phyloP scores from a whole-genome alignment of 441 rosid species.

The Gossypium laxum region DNA sequence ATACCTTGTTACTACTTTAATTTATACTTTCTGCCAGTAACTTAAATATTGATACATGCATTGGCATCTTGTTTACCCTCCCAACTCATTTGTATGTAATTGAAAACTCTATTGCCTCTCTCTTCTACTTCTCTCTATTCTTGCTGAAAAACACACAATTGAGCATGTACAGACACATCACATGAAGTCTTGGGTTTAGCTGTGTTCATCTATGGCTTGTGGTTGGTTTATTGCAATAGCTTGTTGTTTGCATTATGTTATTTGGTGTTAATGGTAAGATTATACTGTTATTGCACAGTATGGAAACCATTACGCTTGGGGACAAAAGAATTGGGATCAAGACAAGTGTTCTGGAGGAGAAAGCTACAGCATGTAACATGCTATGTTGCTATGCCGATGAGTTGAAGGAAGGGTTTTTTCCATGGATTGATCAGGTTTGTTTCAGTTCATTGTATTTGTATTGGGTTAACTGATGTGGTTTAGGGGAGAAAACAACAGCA shows the following conservation, averaged over 20 bases:
- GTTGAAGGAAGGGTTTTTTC: constrained; percentile 94
- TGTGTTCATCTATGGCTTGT: not conserved
- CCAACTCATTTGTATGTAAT: not conserved
- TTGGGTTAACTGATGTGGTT: not conserved
- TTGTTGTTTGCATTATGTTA: constrained; percentile 10
- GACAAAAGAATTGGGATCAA: constrained; percentile 97
- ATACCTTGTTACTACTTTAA: constrained; percentile 4
- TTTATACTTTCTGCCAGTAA: constrained; percentile 4
- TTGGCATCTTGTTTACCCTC: not conserved
- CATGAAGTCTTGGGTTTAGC: not conserved
- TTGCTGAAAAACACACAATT: not conserved
- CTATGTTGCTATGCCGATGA: constrained; percentile 97
- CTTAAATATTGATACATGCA: not conserved
- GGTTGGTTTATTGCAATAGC: constrained; percentile 2
- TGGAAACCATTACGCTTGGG: constrained; percentile 98
- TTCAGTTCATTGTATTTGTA: constrained; percentile 11
- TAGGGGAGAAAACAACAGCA: not conserved
- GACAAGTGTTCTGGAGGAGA: constrained; percentile 95
- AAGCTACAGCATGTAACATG: constrained; percentile 98
- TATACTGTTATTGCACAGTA: constrained; percentile 39
- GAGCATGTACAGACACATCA: not conserved
- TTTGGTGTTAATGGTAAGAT: constrained; percentile 17
- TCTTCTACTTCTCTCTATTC: not conserved
- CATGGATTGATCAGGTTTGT: constrained; percentile 95
- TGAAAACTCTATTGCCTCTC: not conserved